phyloP scores from a whole-genome alignment of 108 stramenopile genomes.

The Cyclotella baltica region DNA sequence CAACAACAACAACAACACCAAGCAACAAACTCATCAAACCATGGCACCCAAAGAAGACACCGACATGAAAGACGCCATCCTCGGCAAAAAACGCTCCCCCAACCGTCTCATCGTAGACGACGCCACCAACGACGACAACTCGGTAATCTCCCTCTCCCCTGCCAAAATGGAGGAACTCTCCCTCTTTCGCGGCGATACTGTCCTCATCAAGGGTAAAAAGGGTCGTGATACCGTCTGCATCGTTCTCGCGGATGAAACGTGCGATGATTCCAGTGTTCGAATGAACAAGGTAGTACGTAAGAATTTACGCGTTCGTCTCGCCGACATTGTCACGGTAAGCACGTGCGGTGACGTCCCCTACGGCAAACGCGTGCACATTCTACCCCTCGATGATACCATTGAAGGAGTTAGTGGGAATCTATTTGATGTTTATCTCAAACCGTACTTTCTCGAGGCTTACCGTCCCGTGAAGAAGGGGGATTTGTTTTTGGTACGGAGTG shows the following conservation, averaged over 20 bases:
- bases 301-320: constrained; percentile 96
- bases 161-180: constrained; percentile 99
- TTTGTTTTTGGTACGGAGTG: constrained; percentile 96
- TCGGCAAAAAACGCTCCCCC: constrained; percentile 96
- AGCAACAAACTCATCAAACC: not conserved
- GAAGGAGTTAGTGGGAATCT: constrained; percentile 99
- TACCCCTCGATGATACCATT: constrained; percentile 99
- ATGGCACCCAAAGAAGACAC: constrained; percentile 72
- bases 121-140: constrained; percentile 99
- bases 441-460: constrained; percentile 99
- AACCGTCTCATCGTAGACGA: constrained; percentile 99
- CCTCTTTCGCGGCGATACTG: constrained; percentile 99
- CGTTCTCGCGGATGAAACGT: constrained; percentile 96
- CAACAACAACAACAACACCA: not conserved
- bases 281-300: constrained; percentile 99
- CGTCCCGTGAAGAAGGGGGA: constrained; percentile 99
- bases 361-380: constrained; percentile 98
- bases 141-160: constrained; percentile 90
- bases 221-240: constrained; percentile 99
- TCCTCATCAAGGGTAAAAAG: constrained; percentile 99
- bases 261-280: constrained; percentile 94
- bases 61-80: constrained; percentile 89
- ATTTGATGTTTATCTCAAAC: constrained; percentile 99
- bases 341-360: constrained; percentile 98
- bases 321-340: constrained; percentile 96